phyloP scores from a whole-genome alignment of 331 rosid species.

The Quercus phellos region DNA sequence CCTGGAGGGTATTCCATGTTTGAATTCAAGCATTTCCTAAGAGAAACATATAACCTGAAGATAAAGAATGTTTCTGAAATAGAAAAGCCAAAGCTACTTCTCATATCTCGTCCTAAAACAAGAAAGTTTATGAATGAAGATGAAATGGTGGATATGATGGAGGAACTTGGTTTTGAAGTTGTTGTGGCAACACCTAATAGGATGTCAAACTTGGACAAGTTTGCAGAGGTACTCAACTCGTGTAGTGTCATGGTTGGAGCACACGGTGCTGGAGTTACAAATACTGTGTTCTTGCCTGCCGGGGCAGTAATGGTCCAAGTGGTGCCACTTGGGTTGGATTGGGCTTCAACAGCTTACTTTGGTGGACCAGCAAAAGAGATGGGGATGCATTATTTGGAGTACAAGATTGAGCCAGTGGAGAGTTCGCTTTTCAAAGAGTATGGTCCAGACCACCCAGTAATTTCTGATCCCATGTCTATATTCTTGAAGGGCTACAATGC shows the following conservation, averaged over 20 bases:
- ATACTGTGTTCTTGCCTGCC: conserved; percentile 21
- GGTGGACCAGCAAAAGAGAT: conserved; percentile 1
- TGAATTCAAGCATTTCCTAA: conserved; percentile 22
- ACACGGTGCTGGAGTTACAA: conserved; percentile 29
- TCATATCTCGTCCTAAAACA: conserved; percentile 17
- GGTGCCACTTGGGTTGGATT: conserved; percentile 29
- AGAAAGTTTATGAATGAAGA: conserved; percentile 25
- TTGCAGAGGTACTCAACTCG: conserved; percentile 7
- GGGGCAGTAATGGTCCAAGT: conserved; percentile 30
- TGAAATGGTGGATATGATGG: conserved; percentile 20
- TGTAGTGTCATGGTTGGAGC: conserved; percentile 29
- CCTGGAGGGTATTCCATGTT: conserved; percentile 26
- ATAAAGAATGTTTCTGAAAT: neutral
- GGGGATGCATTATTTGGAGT: conserved; percentile 16
- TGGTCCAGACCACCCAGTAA: conserved; percentile 20
- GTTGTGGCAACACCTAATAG: neutral
- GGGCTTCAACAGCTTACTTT: conserved; percentile 17
- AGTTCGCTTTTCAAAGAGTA: conserved; percentile 13
- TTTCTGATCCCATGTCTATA: conserved; percentile 23
- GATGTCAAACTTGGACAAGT: conserved; percentile 13
- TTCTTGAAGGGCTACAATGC: conserved; percentile 24
- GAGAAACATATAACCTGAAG: conserved; percentile 19
- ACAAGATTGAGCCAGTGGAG: conserved; percentile 19
- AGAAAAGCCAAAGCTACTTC: conserved; percentile 15
- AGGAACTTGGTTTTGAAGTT: conserved; percentile 19